Conservation (phyloP, 1,284 basidiomycete genomes). For the Irpex sp. region DNA sequence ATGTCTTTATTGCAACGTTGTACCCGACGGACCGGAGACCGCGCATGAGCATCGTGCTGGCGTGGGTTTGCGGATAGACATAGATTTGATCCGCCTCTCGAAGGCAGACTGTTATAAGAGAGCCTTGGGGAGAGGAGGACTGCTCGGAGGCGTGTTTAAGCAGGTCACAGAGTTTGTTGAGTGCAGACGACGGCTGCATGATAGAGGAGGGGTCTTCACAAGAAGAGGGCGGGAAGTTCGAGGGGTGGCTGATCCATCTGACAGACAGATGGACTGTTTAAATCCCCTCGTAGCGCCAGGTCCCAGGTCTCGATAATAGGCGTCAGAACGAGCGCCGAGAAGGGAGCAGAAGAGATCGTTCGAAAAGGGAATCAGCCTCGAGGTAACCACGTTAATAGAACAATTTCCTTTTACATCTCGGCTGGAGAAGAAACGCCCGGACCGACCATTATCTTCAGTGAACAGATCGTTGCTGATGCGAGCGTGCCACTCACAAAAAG, state of each 20-base stretch:
- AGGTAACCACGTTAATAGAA: conserved; percentile 3
- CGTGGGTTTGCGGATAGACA: background rate
- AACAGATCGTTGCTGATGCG: background rate
- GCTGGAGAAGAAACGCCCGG: background rate
- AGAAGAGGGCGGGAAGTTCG: background rate
- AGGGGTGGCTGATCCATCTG: background rate
- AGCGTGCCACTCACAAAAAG: conserved; percentile 1
- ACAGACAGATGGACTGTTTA: background rate
- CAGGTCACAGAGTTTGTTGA: background rate
- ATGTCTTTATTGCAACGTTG: background rate
- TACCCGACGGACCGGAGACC: background rate
- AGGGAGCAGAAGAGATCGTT: background rate
- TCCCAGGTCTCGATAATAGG: background rate
- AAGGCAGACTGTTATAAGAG: background rate
- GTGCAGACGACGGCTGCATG: background rate
- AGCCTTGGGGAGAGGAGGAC: background rate
- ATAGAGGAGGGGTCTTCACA: background rate
- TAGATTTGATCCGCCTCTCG: background rate
- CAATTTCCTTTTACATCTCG: conserved; percentile 1
- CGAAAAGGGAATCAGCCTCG: background rate
- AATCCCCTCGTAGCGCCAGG: background rate
- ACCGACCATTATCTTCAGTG: background rate
- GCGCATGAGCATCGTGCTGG: background rate
- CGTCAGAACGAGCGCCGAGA: background rate
- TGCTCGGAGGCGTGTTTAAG: background rate